Evolutionary conservation across 1,284 basidiomycete species (phyloP), one percentile per base, ranked within the genome.

Genomic region (Gymnopus androsaceus): DNA sequence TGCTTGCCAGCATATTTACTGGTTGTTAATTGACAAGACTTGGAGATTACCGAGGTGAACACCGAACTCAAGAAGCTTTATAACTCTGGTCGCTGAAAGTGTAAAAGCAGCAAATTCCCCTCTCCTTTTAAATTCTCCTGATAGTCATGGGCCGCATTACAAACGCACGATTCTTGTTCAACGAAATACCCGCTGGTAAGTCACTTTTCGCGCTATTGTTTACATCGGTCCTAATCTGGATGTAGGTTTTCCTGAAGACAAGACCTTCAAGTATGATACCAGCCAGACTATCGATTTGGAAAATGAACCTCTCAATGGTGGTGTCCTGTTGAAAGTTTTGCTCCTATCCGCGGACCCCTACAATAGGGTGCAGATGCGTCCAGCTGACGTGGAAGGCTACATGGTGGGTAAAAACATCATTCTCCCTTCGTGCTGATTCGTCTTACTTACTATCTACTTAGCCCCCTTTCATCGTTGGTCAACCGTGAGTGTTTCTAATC

Each of bases 341-440:
- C 72, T 72, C 0, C 60, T 81, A 5, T 76, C 72, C 15, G 69
- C 81, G 25, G 81, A 83, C 61, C 81, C 81, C 0, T 82, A 81
- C 64, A 63, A 80, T 67, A 67, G 76, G 28, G 71, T 67, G 17
- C 59, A 67, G 23, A n/a, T n/a, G n/a, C n/a, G n/a, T n/a, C n/a
- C n/a, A n/a, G n/a, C n/a, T n/a, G n/a, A n/a, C n/a, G n/a, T 76
- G 81, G 79, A 63, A 69, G 7, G 11, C 7, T 9, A n/a, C 37
- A 5, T 5, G 37, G n/a, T 5, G n/a, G 37, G 5, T 38, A 38
- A 9, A 38, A 9, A n/a, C 8, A 9, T 5, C n/a, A n/a, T 5
- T 17, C n/a, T n/a, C n/a, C n/a, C n/a, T 17, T 9, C 5, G 5
- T 7, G 5, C n/a, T 38, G 5, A 8, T 9, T 11, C n/a, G n/a